A percentile compares a stretch with the other conserved stretches of the same genome.
phyloP scores from a whole-genome alignment of 768 basidiomycete genomes.

The Tulasnella sp. region DNA sequence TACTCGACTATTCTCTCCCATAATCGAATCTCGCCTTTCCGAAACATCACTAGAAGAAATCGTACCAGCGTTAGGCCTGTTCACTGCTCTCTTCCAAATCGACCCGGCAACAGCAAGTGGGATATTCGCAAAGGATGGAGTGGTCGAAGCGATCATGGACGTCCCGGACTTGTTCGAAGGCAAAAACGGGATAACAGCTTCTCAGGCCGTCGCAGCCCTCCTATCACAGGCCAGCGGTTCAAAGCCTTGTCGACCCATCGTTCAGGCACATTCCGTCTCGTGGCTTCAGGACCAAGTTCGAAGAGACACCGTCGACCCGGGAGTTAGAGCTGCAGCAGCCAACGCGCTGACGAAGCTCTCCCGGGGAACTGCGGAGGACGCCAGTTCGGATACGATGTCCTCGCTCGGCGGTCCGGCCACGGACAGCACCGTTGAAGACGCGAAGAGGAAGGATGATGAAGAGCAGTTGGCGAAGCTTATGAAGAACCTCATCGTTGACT shows the following conservation, averaged over 20 bases:
- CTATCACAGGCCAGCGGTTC: constrained; percentile 77
- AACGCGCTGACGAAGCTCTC: constrained; percentile 80
- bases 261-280: constrained; percentile 58
- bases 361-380: constrained; percentile 52
- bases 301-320: constrained; percentile 48
- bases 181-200: constrained; percentile 51
- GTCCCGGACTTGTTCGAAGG: constrained; percentile 63
- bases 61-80: constrained; percentile 63
- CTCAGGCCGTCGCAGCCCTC: constrained; percentile 68
- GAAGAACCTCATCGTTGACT: constrained; percentile 56
- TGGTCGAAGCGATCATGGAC: constrained; percentile 68
- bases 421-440: neutral
- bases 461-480: constrained; percentile 57
- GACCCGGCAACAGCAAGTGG: constrained; percentile 67
- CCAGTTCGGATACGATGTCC: constrained; percentile 46
- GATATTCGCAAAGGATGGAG: constrained; percentile 66
- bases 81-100: constrained; percentile 84
- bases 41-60: constrained; percentile 55
- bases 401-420: neutral
- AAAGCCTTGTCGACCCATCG: constrained; percentile 65
- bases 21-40: constrained; percentile 56
- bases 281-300: constrained; percentile 71
- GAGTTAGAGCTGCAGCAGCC: constrained; percentile 63
- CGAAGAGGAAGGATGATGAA: constrained; percentile 40
- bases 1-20: constrained; percentile 55